A percentile compares a stretch with the other conserved stretches of the same genome.
Conservation (phyloP, 2,329 filamentous ascomycete genomes). For the Esteya vermicola region DNA sequence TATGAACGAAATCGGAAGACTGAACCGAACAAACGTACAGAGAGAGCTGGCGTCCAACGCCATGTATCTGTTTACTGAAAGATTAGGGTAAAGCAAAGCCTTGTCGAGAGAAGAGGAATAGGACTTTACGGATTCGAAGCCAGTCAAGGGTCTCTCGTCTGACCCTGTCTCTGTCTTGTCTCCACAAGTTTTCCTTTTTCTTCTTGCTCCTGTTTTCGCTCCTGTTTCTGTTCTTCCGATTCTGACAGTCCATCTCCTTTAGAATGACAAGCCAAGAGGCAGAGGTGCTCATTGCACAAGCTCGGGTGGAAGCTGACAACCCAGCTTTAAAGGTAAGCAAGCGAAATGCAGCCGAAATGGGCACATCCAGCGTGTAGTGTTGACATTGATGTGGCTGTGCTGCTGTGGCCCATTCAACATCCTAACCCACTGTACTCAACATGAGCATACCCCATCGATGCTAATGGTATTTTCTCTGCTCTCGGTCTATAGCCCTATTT, state of each 20-base stretch:
- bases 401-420: too few species aligned
- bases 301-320: constrained; percentile 37
- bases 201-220: too few species aligned
- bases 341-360: background rate
- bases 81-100: constrained; percentile 34
- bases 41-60: constrained; percentile 39
- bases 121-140: too few species aligned
- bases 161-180: background rate
- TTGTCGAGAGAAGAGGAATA: too few species aligned
- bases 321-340: constrained; percentile 37
- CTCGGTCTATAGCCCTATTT: constrained; percentile 38
- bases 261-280: constrained; percentile 46
- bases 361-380: too few species aligned
- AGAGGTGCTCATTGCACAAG: constrained; percentile 39
- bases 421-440: too few species aligned
- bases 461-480: background rate
- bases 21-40: constrained; percentile 40
- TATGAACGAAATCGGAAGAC: constrained; percentile 35
- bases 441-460: too few species aligned
- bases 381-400: background rate
- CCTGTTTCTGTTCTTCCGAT: too few species aligned
- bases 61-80: constrained; percentile 40
- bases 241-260: background rate
- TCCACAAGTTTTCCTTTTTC: constrained; percentile 1
- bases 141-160: too few species aligned